Conservation (phyloP, 2,329 filamentous ascomycete species). For the Colletotrichum higginsianum region DNA sequence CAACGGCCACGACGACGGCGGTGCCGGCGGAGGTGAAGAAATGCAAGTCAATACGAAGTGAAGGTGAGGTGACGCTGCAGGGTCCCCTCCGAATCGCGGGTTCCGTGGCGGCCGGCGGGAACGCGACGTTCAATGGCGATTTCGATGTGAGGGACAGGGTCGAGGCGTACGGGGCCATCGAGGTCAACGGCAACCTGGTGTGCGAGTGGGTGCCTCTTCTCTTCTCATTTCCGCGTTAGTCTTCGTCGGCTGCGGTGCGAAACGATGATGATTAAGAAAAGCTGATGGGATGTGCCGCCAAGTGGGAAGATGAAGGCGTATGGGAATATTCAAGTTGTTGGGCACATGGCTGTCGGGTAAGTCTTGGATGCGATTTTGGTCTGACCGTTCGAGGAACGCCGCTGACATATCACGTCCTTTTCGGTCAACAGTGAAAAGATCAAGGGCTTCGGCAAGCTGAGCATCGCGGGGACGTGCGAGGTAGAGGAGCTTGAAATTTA, state of each 20-base stretch:
- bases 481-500: conserved; percentile 63
- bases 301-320: conserved; percentile 63
- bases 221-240: not conserved
- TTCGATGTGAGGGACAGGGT: conserved; percentile 61
- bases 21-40: conserved; percentile 43
- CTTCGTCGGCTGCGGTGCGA: not conserved
- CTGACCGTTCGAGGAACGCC: not conserved
- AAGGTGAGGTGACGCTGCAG: conserved; percentile 56
- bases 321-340: conserved; percentile 60
- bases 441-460: conserved; percentile 63
- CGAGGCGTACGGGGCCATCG: conserved; percentile 62
- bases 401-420: not conserved
- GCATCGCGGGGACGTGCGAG: conserved; percentile 59
- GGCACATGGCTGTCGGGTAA: conserved; percentile 57
- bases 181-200: conserved; percentile 58
- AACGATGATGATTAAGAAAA: not conserved
- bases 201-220: conserved; percentile 55
- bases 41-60: conserved; percentile 59
- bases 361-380: conserved; percentile 31
- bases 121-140: conserved; percentile 61
- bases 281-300: not conserved
- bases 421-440: conserved; percentile 56
- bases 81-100: conserved; percentile 64
- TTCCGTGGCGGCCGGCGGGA: conserved; percentile 62
- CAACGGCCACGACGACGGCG: not conserved